Base-by-base conservation (phyloP, 2,329 filamentous ascomycete genomes). In the Emmonsiellopsis sp. region DNA sequence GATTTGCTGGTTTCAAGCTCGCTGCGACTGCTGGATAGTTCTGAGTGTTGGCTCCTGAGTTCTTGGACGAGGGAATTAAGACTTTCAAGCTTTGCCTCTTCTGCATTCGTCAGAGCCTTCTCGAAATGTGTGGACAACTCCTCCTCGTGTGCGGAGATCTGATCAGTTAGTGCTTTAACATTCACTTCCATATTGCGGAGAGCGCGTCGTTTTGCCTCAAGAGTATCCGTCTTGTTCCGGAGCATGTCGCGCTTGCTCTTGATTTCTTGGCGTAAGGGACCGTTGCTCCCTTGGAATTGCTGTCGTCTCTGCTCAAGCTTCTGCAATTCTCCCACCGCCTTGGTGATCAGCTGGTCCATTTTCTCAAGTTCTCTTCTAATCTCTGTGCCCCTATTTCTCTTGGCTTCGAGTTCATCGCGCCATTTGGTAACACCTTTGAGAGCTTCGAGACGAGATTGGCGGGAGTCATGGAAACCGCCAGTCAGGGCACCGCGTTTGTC, bases 401-500 rank as follows among this genome's bases (percentile, higher is more conserved):
- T 79, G 8, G 75, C 72, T 47, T 95, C 89, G 59, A 82, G 86
- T 63, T 89, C 84, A 50, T 84, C 79, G 37, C 90, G 83, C 77
- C 86, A 89, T 62, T 83, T 85, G 53, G 84, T 82, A 34, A 92
- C 82, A 5, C 82, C 79, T 55, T 85, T 85, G 32, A 95, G 86
- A 31, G 87, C 89, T 62, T 92, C 86, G n/a, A 97, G 78, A 20
- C 92, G 85, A 1, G 92, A 97, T 60, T 85, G 86, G 35, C 87
- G 82, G 9, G 87, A 82, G 65, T 98, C 93, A 58, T 95, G 86
- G 66, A 86, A 98, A 62, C 93, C 93, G 76, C 93, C 93, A 48
- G 90, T 96, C 75, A 98, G 83, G 11, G 91, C 92, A 71, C 93
- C 93, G 62, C 92, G 87, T 73, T 94, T 95, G 72, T 96, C 94